These are phyloP conservation scores for Allomyces macrogynus DNA, from an alignment of 192 early-diverging fungal species.

Conservation along the genomic window DNA sequence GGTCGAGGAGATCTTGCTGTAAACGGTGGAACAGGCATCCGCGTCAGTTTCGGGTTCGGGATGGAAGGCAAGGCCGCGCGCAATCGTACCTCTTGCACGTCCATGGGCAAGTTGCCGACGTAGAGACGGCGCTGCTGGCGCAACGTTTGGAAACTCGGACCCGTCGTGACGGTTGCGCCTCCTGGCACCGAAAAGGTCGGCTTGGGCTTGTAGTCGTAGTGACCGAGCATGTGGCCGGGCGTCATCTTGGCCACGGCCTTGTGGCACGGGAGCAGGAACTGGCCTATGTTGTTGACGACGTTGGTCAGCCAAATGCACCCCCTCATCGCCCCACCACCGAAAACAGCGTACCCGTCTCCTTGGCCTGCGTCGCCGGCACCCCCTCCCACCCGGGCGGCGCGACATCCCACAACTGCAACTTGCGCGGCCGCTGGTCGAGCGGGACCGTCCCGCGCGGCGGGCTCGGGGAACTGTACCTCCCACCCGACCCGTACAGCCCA, in stretches of 20 bases:
- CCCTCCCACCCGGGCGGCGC: conserved; percentile 74
- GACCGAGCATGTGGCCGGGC: conserved; percentile 17
- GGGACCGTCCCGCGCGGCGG: conserved; percentile 25
- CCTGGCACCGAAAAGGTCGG: conserved; percentile 14
- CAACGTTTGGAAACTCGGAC: conserved; percentile 13
- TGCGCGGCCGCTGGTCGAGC: conserved; percentile 53
- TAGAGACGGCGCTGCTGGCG: conserved; percentile 73
- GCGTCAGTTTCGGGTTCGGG: neutral
- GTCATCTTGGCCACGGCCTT: conserved; percentile 46
- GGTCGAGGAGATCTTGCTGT: conserved; percentile 44
- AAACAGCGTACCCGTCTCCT: conserved; percentile 47
- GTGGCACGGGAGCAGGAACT: conserved; percentile 42
- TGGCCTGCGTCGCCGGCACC: conserved; percentile 66
- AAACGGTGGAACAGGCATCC: neutral
- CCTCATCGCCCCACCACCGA: neutral
- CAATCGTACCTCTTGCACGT: conserved; percentile 39
- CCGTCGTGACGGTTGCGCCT: conserved; percentile 14
- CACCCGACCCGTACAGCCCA: too few relatives aligned
- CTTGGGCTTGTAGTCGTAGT: conserved; percentile 24
- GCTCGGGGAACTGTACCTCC: too few relatives aligned
- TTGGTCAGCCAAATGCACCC: conserved; percentile 14
- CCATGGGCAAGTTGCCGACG: conserved; percentile 72
- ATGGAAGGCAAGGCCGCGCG: neutral
- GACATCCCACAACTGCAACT: conserved; percentile 82
- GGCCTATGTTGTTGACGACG: conserved; percentile 7